Base-by-base conservation (phyloP, 2,329 filamentous ascomycete species). In the Ramularia endophylla region DNA sequence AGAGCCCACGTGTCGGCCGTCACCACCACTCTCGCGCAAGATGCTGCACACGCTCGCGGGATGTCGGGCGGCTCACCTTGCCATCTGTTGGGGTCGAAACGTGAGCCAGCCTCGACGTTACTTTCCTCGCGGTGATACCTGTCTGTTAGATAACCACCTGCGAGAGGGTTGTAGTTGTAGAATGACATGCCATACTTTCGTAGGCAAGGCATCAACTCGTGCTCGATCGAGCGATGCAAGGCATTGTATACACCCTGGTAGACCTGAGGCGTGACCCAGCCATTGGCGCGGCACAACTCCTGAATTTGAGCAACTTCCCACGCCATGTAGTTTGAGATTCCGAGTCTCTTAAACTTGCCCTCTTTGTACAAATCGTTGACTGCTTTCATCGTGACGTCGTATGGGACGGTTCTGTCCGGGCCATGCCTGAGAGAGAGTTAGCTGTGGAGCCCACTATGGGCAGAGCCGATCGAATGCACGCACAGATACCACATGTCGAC, bases 311-410 rank as follows among this genome's bases (percentile, higher is more conserved):
- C 87, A 9, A 94, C 83, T 62, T 94, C 87, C 59, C 82, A 89
- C 0, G 87, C 80, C 1, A 86, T 84, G 60, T 80, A 94, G 66
- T 94, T 94, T 54, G 80, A 85, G 46, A 94, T 66, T 1, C 85
- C 87, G 15, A 94, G 67, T 34, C 77, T 74, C 11, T 85, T 78
- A 57, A 94, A 94, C 60, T 89, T 90, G 44, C 87, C 86, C 38
- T 83, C 77, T 62, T 86, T 85, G 70, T 92, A 85, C 36, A 94
- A 68, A 62, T 86, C 78, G 62, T 94, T 77, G 43, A 87, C 73
- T 2, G 80, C 82, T 52, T 79, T 75, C 9, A 94, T 73, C 0
- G 87, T 92, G 62, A 89, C 83, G 7, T 78, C 77, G 54, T 92
- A 92, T 0, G 82, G 82, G 1, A 80, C 76, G 8, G 36, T 43